Percentiles rank a stretch among this genome's conserved stretches.
phyloP scores from a whole-genome alignment of 345 rosid species.

The Eucalyptus erythrocorys region DNA sequence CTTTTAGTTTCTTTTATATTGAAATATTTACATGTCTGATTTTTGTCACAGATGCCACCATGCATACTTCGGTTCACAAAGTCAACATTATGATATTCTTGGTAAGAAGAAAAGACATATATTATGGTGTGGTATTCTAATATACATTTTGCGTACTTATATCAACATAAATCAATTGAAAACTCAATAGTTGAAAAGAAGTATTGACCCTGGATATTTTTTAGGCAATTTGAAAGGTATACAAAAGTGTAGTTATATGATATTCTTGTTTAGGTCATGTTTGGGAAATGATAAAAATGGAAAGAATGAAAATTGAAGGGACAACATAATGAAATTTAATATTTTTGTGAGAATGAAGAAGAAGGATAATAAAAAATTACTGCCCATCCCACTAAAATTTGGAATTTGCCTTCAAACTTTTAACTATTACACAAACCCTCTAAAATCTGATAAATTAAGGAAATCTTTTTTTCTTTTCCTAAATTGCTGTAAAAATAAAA shows the following conservation, averaged over 20 bases:
- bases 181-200: neutral
- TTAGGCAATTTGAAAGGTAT: neutral
- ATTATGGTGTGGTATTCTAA: neutral
- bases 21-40: neutral
- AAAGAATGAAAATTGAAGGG: neutral
- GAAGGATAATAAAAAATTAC: neutral
- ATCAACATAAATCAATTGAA: neutral
- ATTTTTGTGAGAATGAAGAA: neutral
- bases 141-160: neutral
- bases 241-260: neutral
- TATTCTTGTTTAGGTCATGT: neutral
- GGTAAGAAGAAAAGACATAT: neutral
- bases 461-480: neutral
- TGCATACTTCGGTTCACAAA: neutral
- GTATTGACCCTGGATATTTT: neutral
- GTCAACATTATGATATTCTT: neutral
- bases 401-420: neutral
- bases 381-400: neutral
- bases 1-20: neutral
- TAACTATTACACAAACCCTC: neutral
- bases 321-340: neutral
- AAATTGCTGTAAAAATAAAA: neutral
- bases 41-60: neutral
- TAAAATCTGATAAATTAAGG: neutral
- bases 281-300: neutral